Base-by-base conservation (phyloP, 2,329 filamentous ascomycete genomes). In the Knufia petricola region DNA sequence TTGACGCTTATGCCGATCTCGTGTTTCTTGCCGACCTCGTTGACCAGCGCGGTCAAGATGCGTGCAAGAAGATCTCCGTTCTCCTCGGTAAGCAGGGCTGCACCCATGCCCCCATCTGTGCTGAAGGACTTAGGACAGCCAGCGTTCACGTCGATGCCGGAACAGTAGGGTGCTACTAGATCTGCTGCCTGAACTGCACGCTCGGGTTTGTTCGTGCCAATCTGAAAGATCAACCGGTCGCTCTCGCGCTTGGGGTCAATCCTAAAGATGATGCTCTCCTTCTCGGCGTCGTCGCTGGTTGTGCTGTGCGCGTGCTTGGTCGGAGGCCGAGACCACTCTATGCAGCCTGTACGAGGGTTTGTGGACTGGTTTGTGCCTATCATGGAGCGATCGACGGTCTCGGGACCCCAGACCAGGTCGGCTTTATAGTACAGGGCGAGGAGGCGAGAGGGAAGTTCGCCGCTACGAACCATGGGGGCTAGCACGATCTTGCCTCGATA, bases 101-200 rank as follows among this genome's bases (percentile, higher is more conserved):
- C 92, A 42, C 92, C 92, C 92, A 98, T 98, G 42, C 92, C 92
- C 52, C 88, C 88, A 54, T 78, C 78, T 1, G 90, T 95, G 61
- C 86, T 94, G 67, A 98, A 98, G 0, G 90, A 86, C 67, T 98
- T 98, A 0, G 92, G 92, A 63, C 92, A 98, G n/a, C 92, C 92
- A 0, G 92, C 88, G 65, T 98, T 98, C 53, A 98, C 84, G 64
- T 96, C 92, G 58, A 98, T 95, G 52, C 92, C 92, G 0, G 83
- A 82, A 2, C 98, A 92, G 66, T 96, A 87, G 10, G 71, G 77
- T 0, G 89, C 92, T 17, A 98, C 84, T 13, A 95, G 69, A 46
- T 81, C 81, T 1, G 90, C 88, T 1, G 90, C 89, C 63, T 85
- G 71, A 0, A 96, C 89, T 1, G 92, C 92, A 24, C 82, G 76